Evolutionary conservation across 2,329 filamentous ascomycete species (phyloP).

Genomic region (Ceratocystis destructans): DNA sequence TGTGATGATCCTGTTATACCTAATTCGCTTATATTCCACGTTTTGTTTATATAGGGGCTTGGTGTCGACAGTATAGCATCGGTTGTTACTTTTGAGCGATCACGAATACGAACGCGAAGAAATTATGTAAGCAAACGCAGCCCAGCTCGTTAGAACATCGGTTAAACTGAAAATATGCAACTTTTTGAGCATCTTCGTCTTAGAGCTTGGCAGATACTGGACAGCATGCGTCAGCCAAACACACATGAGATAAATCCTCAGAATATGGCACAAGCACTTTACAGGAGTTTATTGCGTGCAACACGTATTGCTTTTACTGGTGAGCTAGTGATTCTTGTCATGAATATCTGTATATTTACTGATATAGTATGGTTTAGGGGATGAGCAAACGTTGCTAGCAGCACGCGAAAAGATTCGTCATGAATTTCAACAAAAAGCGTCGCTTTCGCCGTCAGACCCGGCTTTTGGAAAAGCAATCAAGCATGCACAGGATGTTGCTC

Average conservation of each 20-base stretch:
- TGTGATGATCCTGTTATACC: neutral
- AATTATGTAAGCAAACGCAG: constrained; percentile 5
- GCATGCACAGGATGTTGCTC: constrained; percentile 71
- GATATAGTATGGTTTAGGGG: constrained; percentile 40
- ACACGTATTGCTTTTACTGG: constrained; percentile 72
- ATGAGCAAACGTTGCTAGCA: constrained; percentile 51
- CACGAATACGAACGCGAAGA: constrained; percentile 22
- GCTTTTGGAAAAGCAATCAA: constrained; percentile 51
- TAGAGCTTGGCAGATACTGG: neutral
- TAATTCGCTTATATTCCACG: neutral
- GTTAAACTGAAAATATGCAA: constrained; percentile 5
- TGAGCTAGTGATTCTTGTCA: constrained; percentile 27
- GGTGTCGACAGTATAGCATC: neutral
- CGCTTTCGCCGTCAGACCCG: constrained; percentile 42
- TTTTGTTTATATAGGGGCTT: no score
- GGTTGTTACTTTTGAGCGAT: neutral
- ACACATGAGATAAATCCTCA: neutral
- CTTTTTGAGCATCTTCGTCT: neutral
- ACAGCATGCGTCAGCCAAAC: neutral
- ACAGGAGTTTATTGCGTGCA: constrained; percentile 68
- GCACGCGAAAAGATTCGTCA: constrained; percentile 59
- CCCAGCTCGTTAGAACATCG: neutral
- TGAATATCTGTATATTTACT: constrained; percentile 6
- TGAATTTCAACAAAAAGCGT: constrained; percentile 56
- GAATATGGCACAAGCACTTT: constrained; percentile 57